phyloP scores from a whole-genome alignment of 1,139 yeast species.

The Lodderomyces oxycetoniae region DNA sequence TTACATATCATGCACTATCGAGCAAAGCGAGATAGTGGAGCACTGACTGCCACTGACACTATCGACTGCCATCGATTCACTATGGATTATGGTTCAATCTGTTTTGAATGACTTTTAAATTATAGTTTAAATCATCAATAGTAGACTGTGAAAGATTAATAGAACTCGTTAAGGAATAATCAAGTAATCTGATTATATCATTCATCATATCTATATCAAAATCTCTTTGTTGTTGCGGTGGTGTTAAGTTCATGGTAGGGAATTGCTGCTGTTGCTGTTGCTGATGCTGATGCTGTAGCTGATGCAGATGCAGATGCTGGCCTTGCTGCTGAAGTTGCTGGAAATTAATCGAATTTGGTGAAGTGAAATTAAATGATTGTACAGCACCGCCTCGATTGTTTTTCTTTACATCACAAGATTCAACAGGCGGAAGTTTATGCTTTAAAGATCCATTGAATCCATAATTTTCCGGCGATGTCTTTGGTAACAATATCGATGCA shows the following conservation, averaged over 20 bases:
- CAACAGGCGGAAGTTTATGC: slow-evolving; percentile 1
- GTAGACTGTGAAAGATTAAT: slow-evolving; percentile 24
- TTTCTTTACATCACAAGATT: not conserved
- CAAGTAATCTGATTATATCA: slow-evolving; percentile 21
- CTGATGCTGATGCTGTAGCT: slow-evolving; percentile 3
- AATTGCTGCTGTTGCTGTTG: slow-evolving; percentile 2
- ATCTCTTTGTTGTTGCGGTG: slow-evolving; percentile 1
- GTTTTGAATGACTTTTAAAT: slow-evolving; percentile 19
- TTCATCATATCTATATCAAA: slow-evolving; percentile 16
- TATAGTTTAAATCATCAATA: slow-evolving; percentile 24
- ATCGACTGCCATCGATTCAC: too few relatives aligned
- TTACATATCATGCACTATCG: too few relatives aligned
- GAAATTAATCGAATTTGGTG: not conserved
- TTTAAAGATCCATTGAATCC: too few relatives aligned
- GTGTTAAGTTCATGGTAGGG: slow-evolving; percentile 1
- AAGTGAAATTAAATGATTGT: too few relatives aligned
- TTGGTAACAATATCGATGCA: too few relatives aligned
- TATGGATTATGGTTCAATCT: slow-evolving; percentile 4
- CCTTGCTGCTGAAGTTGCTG: slow-evolving; percentile 4
- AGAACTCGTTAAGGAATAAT: slow-evolving; percentile 18
- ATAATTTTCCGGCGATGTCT: too few relatives aligned
- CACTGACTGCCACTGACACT: too few relatives aligned
- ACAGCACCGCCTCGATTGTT: too few relatives aligned
- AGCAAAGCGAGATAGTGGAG: too few relatives aligned
- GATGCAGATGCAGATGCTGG: not conserved